Base-by-base conservation (phyloP, 2,329 filamentous ascomycete species). In the Colletotrichum tanaceti region DNA sequence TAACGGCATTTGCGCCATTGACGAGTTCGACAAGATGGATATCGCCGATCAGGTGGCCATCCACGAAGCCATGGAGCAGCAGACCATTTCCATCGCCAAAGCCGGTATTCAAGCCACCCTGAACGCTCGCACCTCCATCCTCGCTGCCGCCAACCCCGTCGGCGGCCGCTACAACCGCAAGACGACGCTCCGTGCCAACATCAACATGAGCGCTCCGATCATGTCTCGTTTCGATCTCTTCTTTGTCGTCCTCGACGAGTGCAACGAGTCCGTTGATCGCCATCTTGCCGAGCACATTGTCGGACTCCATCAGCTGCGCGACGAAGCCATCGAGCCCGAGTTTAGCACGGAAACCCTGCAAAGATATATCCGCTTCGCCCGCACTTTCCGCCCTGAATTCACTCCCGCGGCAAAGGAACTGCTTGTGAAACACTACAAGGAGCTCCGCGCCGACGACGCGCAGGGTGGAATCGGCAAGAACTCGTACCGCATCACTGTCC, bases 11-110 rank as follows among this genome's bases (percentile, higher is more conserved):
- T 99, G 96, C 80, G 94, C 94, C 68, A 99, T 99, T 77, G 96
- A 99, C 77, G 96, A 99, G 78, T 99, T 99, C 74, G 96, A 99
- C 88, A 99, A 99, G 84, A 99, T 99, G 96, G 96, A 99, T 75
- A 92, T 99, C 71, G 90, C 84, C 60, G 96, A 99, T 78, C 96
- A 99, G 82, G 96, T 99, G 63, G 96, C 96, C 72, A 99, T 99
- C 76, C 96, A 99, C 87, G 96, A 99, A 89, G 96, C 96, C 68
- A 99, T 99, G 96, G 96, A 99, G 87, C 96, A 99, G 84, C 96
- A 99, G 81, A 99, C 96, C 5, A 99, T 99, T 73, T 98, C 94
- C 10, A 99, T 99, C 75, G 95, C 96, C 69, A 99, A 99, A 82
- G 96, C 96, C 5, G 96, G 96, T 75, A 99, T 99, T 68, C 96